Percentiles rank a stretch among this genome's conserved stretches.
Evolutionary conservation across 2,329 filamentous ascomycete genomes (phyloP).

Genomic region (Orbilia ellipsospora): DNA sequence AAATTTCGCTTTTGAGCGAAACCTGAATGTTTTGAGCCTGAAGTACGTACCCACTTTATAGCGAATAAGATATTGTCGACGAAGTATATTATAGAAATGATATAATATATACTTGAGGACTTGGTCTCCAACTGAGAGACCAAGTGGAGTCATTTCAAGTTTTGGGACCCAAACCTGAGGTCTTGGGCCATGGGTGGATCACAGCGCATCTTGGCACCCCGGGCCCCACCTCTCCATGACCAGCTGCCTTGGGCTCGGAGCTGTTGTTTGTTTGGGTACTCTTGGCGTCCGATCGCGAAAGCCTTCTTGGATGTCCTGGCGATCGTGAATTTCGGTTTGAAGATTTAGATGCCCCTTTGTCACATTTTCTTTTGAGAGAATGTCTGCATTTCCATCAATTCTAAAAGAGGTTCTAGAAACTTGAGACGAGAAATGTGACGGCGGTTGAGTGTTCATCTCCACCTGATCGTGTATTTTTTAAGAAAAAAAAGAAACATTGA

Average conservation of each 20-base stretch:
- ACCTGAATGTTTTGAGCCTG: not conserved
- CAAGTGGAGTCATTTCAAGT: conserved; percentile 25
- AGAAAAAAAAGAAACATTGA: conserved; percentile 9
- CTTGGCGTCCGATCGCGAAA: conserved; percentile 1
- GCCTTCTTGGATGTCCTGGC: not conserved
- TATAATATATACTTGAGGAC: conserved; percentile 23
- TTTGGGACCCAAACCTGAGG: conserved; percentile 34
- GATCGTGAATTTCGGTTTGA: not conserved
- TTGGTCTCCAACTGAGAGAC: no score
- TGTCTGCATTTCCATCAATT: conserved; percentile 5
- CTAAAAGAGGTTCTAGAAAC: not conserved
- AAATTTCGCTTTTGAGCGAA: not conserved
- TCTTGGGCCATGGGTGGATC: conserved; percentile 35
- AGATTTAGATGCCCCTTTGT: not conserved
- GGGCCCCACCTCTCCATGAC: conserved; percentile 5
- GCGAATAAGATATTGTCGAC: conserved; percentile 18
- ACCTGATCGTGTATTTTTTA: conserved; percentile 39
- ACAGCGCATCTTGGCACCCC: conserved; percentile 42
- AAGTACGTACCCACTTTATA: not conserved
- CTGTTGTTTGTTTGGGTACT: not conserved
- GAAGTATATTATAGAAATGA: conserved; percentile 8
- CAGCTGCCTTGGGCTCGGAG: conserved; percentile 6
- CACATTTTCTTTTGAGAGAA: conserved; percentile 1
- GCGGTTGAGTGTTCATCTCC: conserved; percentile 47
- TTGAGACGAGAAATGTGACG: conserved; percentile 45